These are phyloP conservation scores for Laburnicola sp. DNA, from an alignment of 2,329 filamentous ascomycete species.

Conservation along the genomic window DNA sequence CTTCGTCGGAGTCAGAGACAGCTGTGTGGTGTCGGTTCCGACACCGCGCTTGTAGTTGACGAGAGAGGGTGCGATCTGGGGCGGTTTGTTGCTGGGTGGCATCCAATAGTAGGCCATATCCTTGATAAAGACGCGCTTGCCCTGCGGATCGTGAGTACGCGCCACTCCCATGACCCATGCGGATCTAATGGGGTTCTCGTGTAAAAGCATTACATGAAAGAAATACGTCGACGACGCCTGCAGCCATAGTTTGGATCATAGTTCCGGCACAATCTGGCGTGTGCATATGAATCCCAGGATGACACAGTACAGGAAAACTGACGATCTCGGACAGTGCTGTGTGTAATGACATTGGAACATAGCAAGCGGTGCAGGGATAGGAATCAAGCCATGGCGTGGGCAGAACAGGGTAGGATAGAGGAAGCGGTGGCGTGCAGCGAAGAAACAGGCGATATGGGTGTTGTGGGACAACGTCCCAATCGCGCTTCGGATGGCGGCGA, in stretches of 20 bases:
- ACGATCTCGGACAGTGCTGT: no score
- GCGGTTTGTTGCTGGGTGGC: conserved; percentile 69
- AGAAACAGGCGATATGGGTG: conserved; percentile 4
- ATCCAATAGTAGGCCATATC: conserved; percentile 94
- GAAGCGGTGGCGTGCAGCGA: conserved; percentile 8
- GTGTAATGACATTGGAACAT: no score
- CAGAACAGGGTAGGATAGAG: background rate
- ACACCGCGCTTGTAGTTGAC: conserved; percentile 61
- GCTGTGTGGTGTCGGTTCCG: conserved; percentile 52
- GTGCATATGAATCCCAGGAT: no score
- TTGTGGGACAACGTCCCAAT: conserved; percentile 1
- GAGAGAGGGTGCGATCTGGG: conserved; percentile 78
- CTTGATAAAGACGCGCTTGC: conserved; percentile 95
- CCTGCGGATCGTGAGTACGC: conserved; percentile 55
- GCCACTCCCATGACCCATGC: conserved; percentile 4
- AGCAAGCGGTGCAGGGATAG: background rate
- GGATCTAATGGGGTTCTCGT: conserved; percentile 1
- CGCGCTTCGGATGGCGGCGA: conserved; percentile 13
- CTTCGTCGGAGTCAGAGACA: conserved; percentile 39
- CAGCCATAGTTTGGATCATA: no score
- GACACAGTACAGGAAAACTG: no score
- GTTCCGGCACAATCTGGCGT: no score
- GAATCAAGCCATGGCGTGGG: background rate
- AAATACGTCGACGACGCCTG: background rate
- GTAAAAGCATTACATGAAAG: background rate